phyloP scores from a whole-genome alignment of 805 yeast species.

The Wickerhamiella australiensis region DNA sequence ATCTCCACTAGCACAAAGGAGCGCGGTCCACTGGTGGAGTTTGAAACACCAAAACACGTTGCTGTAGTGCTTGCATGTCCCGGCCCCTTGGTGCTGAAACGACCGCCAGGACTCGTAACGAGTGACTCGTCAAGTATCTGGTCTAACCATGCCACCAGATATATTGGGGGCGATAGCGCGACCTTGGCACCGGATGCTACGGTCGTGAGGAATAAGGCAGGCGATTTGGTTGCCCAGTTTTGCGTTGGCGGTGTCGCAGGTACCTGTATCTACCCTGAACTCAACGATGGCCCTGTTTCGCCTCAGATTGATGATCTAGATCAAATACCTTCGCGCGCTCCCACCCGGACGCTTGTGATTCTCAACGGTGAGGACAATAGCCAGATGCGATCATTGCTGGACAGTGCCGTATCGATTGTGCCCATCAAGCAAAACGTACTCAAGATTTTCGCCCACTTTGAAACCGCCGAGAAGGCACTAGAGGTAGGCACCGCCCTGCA shows the following conservation, averaged over 20 bases:
- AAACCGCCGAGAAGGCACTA: not conserved
- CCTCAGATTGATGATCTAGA: slow-evolving; percentile 9
- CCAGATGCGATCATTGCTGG: not conserved
- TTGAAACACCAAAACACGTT: slow-evolving; percentile 10
- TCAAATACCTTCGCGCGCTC: not conserved
- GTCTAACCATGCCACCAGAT: not conserved
- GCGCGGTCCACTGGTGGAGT: not conserved
- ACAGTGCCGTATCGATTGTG: not conserved
- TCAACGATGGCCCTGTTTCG: not conserved
- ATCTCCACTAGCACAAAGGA: not conserved
- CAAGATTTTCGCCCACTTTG: not conserved
- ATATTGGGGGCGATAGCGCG: not conserved
- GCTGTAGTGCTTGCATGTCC: slow-evolving; percentile 13
- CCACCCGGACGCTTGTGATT: not conserved
- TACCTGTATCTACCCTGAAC: not conserved
- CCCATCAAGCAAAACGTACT: not conserved
- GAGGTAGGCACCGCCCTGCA: not conserved
- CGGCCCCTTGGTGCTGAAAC: slow-evolving; percentile 3
- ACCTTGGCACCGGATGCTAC: not conserved
- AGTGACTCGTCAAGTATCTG: not conserved
- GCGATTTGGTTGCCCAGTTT: not conserved
- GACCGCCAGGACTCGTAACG: slow-evolving; percentile 13
- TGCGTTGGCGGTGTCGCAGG: not conserved
- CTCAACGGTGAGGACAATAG: not conserved
- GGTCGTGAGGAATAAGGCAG: not conserved